These are phyloP conservation scores for Coemansia sp. DNA, from an alignment of 192 early-diverging fungal species.

Conservation along the genomic window DNA sequence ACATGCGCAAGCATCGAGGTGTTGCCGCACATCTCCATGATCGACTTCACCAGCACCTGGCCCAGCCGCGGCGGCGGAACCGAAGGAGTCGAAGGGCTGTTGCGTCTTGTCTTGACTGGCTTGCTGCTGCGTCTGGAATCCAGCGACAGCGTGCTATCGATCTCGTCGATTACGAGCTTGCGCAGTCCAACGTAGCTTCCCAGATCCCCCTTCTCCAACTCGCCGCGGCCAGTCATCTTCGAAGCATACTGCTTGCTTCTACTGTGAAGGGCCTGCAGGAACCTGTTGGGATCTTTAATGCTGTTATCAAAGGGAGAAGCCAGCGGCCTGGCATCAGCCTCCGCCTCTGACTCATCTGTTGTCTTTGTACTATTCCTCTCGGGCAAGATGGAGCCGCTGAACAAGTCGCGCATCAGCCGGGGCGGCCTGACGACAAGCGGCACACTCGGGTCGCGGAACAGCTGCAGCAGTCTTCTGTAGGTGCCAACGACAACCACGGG, in stretches of 20 bases:
- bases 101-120: conserved; percentile 12
- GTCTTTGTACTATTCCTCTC: neutral
- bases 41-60: conserved; percentile 34
- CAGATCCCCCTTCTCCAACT: neutral
- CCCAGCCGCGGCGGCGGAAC: conserved; percentile 5
- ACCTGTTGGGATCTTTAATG: too few relatives aligned
- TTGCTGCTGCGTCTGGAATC: conserved; percentile 20
- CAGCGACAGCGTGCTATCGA: conserved; percentile 38
- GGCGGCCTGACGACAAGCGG: neutral
- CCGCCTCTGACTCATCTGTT: neutral
- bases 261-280: too few relatives aligned
- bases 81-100: neutral
- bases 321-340: too few relatives aligned
- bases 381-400: neutral
- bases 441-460: neutral
- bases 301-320: too few relatives aligned
- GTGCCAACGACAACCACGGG: conserved; percentile 36
- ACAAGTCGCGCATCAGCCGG: neutral
- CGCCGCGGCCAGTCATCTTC: neutral
- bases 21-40: conserved; percentile 10
- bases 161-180: conserved; percentile 44
- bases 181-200: conserved; percentile 15
- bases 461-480: conserved; percentile 18
- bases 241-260: neutral
- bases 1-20: neutral